Conservation (phyloP, 2,329 filamentous ascomycete genomes). For the Talaromyces sp. region DNA sequence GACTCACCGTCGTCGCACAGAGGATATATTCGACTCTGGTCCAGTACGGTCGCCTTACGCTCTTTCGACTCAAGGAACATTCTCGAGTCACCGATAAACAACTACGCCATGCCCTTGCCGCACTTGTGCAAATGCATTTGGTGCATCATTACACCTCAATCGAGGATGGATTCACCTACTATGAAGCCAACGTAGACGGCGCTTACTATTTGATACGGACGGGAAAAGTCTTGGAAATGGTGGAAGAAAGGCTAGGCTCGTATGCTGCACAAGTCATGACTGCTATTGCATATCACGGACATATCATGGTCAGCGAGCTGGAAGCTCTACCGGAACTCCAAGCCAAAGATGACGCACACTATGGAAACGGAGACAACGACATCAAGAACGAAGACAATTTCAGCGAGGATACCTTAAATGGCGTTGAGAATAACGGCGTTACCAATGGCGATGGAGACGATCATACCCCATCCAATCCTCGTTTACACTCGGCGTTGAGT, state of each 20-base stretch:
- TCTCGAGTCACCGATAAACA: constrained; percentile 73
- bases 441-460: constrained; percentile 27
- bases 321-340: constrained; percentile 39
- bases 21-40: constrained; percentile 80
- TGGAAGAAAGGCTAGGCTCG: constrained; percentile 72
- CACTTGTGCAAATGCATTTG: constrained; percentile 85
- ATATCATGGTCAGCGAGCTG: constrained; percentile 59
- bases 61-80: constrained; percentile 67
- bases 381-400: neutral
- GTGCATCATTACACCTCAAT: constrained; percentile 69
- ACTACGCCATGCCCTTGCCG: constrained; percentile 75
- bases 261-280: constrained; percentile 72
- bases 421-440: constrained; percentile 25
- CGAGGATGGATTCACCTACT: constrained; percentile 66
- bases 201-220: constrained; percentile 80
- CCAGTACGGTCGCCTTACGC: constrained; percentile 72
- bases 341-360: constrained; percentile 21
- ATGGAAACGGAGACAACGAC: constrained; percentile 26
- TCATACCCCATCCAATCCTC: constrained; percentile 23
- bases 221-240: constrained; percentile 75
- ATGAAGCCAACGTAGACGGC: constrained; percentile 77
- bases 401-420: neutral
- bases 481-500: constrained; percentile 40
- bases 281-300: constrained; percentile 72
- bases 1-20: constrained; percentile 47